These are phyloP conservation scores for Apiospora phragmitis DNA, from an alignment of 2,329 filamentous ascomycete species.

Conservation along the genomic window DNA sequence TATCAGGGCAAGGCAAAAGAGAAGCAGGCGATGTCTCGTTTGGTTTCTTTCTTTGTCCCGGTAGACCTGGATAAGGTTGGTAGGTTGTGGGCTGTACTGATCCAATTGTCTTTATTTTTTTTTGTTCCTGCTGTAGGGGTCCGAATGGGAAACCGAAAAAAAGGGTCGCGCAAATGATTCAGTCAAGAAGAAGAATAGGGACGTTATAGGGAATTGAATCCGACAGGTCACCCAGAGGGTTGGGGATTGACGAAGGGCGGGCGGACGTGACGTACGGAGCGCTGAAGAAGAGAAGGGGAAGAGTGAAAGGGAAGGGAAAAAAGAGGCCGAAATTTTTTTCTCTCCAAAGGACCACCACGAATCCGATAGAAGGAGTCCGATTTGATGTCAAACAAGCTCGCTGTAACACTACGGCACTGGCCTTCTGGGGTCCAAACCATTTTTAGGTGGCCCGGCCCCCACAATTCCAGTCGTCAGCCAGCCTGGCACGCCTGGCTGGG, in stretches of 20 bases:
- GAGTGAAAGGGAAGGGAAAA: conserved; percentile 10
- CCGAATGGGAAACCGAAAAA: neutral
- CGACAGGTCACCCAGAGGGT: conserved; percentile 18
- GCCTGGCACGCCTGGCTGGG: neutral
- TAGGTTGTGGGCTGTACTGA: neutral
- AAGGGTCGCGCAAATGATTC: neutral
- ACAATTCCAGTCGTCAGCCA: conserved; percentile 1
- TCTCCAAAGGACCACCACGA: neutral
- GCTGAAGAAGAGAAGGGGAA: conserved; percentile 17
- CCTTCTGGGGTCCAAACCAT: neutral
- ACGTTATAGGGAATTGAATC: conserved; percentile 6
- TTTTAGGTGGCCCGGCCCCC: neutral
- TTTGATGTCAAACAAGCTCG: neutral
- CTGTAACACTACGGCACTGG: neutral
- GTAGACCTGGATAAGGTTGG: neutral
- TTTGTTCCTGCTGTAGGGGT: neutral
- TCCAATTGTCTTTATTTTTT: neutral
- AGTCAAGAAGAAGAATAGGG: conserved; percentile 12
- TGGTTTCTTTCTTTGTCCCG: neutral
- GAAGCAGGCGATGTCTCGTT: conserved; percentile 5
- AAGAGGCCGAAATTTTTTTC: conserved; percentile 6
- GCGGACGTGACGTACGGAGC: conserved; percentile 19
- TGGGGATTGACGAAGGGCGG: conserved; percentile 16
- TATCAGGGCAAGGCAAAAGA: neutral
- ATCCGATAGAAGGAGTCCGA: neutral